Conservation (phyloP, 139 green algal species). For the Zygnema cylindricum region DNA sequence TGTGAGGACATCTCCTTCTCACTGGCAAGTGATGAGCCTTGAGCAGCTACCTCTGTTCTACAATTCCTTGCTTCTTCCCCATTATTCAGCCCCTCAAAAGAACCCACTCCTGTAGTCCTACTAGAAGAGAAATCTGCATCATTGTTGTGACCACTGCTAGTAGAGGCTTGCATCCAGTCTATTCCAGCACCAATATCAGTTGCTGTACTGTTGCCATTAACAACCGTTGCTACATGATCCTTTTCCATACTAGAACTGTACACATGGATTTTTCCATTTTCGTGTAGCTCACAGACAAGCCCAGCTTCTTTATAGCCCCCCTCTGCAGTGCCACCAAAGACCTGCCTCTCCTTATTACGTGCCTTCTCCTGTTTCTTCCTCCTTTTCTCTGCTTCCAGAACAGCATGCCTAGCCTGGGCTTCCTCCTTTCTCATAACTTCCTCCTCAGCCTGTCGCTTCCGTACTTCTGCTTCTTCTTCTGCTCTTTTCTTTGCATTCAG, state of each 20-base stretch:
- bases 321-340: slow-evolving; percentile 3
- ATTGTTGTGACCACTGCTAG: neutral
- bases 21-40: too few relatives aligned
- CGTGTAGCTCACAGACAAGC: neutral
- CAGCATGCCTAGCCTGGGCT: slow-evolving; percentile 5
- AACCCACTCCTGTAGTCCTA: too few relatives aligned
- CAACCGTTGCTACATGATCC: neutral
- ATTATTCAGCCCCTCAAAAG: too few relatives aligned
- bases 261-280: neutral
- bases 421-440: neutral
- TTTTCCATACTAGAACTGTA: neutral
- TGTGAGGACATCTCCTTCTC: too few relatives aligned
- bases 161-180: neutral
- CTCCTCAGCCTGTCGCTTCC: slow-evolving; percentile 23
- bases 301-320: neutral
- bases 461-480: slow-evolving; percentile 7
- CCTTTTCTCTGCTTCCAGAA: slow-evolving; percentile 3
- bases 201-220: neutral
- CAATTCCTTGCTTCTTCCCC: too few relatives aligned
- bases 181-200: neutral
- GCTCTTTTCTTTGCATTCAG: slow-evolving; percentile 22
- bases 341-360: slow-evolving; percentile 28
- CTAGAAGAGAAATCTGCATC: too few relatives aligned
- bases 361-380: slow-evolving; percentile 36
- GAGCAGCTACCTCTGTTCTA: too few relatives aligned